Base-by-base conservation (phyloP, 2,329 filamentous ascomycete species). In the Trichophyton equinum region DNA sequence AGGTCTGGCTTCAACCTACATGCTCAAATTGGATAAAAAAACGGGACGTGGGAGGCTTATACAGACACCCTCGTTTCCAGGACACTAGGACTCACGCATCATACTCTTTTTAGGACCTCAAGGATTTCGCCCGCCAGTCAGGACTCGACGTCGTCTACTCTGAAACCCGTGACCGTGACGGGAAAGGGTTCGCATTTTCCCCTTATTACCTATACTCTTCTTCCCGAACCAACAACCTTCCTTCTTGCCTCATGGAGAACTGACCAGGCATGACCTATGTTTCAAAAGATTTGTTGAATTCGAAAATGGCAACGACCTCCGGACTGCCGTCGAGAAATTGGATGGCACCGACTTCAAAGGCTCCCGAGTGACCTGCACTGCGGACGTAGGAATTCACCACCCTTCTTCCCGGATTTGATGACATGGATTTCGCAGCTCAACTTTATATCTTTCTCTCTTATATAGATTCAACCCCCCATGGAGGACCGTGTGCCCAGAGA, bases 91-190 rank as follows among this genome's bases (percentile, higher is more conserved):
- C 88, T 91, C 89, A 94, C 87, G 82, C 82, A 51, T 61, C 20
- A 68, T 58, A 83, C 82, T 83, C 81, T 85, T 79, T 86, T 78
- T 91, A 99, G 94, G 94, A 99, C 77, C 85, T 99, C 60, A 99
- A 99, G 88, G 94, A 99, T 76, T 99, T 99, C 78, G 94, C 94
- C 65, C 91, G 94, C 73, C 89, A 95, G 76, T 95, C 92, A 75
- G 91, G 91, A 76, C 84, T 96, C 76, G 94, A 97, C 75, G 94
- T 99, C 67, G 94, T 99, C 71, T 99, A 96, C 75, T 96, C 91
- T 66, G 94, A 99, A 78, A 95, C 95, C 63, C 91, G 92, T 70
- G 91, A 95, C 73, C 88, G 87, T 67, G 90, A 95, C 74, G 90
- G 91, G 67, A 89, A 88, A 83, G 92, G 92, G 91, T 96, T 77